These are phyloP conservation scores for Ogataea ramenticola DNA, from an alignment of 805 yeast species.

Conservation along the genomic window DNA sequence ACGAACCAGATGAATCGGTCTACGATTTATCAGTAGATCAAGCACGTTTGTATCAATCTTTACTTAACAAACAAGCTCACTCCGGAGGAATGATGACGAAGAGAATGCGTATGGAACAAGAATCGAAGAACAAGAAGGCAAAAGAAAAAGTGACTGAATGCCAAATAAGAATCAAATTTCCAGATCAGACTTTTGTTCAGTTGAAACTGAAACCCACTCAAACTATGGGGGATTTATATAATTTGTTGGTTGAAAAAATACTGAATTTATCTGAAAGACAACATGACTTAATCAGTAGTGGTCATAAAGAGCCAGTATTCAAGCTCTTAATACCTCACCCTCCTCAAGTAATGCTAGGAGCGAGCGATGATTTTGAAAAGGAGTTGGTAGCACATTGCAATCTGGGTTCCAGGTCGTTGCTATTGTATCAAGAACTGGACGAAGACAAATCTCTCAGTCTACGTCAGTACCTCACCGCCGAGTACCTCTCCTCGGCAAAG, in stretches of 20 bases:
- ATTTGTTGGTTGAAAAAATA: slow-evolving; percentile 17
- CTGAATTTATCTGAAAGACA: slow-evolving; percentile 26
- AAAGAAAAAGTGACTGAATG: slow-evolving; percentile 23
- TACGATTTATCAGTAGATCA: slow-evolving; percentile 45
- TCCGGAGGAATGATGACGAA: slow-evolving; percentile 26
- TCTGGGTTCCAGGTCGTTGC: slow-evolving; percentile 31
- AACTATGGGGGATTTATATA: slow-evolving; percentile 21
- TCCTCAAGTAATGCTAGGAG: slow-evolving; percentile 20
- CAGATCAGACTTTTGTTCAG: slow-evolving; percentile 48
- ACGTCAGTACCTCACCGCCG: slow-evolving; percentile 17
- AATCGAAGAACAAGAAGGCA: slow-evolving; percentile 14
- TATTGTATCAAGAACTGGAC: slow-evolving; percentile 14
- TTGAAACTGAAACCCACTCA: slow-evolving; percentile 40
- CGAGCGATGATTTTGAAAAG: slow-evolving; percentile 16
- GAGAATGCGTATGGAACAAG: slow-evolving; percentile 27
- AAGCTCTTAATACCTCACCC: slow-evolving; percentile 45
- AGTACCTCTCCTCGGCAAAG: slow-evolving; percentile 16
- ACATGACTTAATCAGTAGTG: slow-evolving; percentile 19
- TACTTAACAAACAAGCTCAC: slow-evolving; percentile 36
- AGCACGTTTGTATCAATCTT: slow-evolving; percentile 45
- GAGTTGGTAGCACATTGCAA: slow-evolving; percentile 29
- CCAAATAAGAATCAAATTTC: slow-evolving; percentile 46
- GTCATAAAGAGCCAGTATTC: slow-evolving; percentile 12
- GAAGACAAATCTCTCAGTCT: too few relatives aligned
- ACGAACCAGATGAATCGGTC: slow-evolving; percentile 26